Base-by-base conservation (phyloP, 177 flowering plant genomes). In the Vitis hybrid region DNA sequence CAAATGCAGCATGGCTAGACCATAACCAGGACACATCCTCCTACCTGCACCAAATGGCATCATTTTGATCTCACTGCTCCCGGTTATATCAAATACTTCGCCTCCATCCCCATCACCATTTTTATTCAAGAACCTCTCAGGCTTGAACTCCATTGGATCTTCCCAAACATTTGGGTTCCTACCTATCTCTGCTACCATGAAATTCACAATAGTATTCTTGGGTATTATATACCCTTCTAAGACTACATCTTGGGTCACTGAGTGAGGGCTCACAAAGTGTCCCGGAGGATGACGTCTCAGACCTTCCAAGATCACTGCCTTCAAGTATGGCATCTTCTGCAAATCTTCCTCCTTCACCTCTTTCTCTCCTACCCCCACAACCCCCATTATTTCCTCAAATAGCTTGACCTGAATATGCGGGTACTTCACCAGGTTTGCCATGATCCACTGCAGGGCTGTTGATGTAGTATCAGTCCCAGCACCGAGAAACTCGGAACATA, bases 21-120 rank as follows among this genome's bases (percentile, higher is more conserved):
- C 74, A 16, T 50, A 26, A 18, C 76, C 87, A 16, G 90, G 87
- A 56, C 90, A 86, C 1, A 84, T 85, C 73, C 88, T 83, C 68
- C 90, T 75, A 51, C 90, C 90, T 1, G 69, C 85, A 3, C 90
- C 90, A 65, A 86, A 86, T 0, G 90, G 88, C 84, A 86, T 84
- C 87, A 84, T 84, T 78, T 80, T 86, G 15, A 86, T 77, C 78
- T 79, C 92, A 53, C 67, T 78, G 31, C 74, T 85, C 53, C 89
- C 86, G 0, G 84, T 85, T 50, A 88, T 70, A 67, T 88, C 89
- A 19, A 87, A 64, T 16, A 26, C 55, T 16, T 65, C 61, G 26
- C 26, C 26, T 22, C 26, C 78, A 26, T 8, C 52, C 15, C 2
- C 63, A 13, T 39, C 70, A 3, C 58, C 75, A 10, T 70, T 69